These are phyloP conservation scores for Diatrype stigma DNA, from an alignment of 2,329 filamentous ascomycete genomes.

Conservation along the genomic window DNA sequence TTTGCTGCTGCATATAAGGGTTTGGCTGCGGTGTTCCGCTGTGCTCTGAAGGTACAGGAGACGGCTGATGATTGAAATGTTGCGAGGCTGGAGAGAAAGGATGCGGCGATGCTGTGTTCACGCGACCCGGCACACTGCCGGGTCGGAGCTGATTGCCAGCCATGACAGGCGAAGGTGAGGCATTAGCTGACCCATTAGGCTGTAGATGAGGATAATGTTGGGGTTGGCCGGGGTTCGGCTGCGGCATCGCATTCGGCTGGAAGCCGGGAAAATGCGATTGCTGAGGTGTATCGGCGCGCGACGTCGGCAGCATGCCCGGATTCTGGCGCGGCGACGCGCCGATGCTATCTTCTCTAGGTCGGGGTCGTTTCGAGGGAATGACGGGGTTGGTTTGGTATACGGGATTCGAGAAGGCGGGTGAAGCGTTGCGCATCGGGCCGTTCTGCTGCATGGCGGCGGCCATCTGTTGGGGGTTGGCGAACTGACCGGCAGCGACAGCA, in stretches of 20 bases:
- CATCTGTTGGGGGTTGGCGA: constrained; percentile 54
- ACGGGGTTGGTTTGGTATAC: constrained; percentile 81
- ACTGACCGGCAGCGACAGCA: constrained; percentile 43
- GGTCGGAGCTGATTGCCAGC: constrained; percentile 67
- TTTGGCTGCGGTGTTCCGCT: constrained; percentile 70
- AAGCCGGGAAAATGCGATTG: constrained; percentile 70
- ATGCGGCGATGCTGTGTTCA: constrained; percentile 89
- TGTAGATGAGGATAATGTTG: constrained; percentile 79
- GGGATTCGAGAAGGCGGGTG: constrained; percentile 72
- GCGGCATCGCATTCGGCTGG: constrained; percentile 59
- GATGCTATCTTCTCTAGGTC: constrained; percentile 78
- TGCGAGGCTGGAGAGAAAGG: constrained; percentile 77
- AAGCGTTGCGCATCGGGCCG: constrained; percentile 77
- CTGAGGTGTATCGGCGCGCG: constrained; percentile 89
- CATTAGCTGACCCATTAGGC: constrained; percentile 73
- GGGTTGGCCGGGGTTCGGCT: constrained; percentile 59
- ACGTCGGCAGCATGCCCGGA: constrained; percentile 68
- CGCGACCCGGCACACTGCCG: constrained; percentile 69
- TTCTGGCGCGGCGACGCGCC: constrained; percentile 76
- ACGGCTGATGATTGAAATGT: constrained; percentile 68
- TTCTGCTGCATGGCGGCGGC: constrained; percentile 69
- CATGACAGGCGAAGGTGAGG: constrained; percentile 91
- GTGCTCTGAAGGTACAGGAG: constrained; percentile 73
- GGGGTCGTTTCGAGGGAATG: constrained; percentile 83
- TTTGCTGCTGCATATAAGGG: constrained; percentile 58